Conservation (phyloP, 2,329 filamentous ascomycete genomes). For the Phialemonium atrogriseum region DNA sequence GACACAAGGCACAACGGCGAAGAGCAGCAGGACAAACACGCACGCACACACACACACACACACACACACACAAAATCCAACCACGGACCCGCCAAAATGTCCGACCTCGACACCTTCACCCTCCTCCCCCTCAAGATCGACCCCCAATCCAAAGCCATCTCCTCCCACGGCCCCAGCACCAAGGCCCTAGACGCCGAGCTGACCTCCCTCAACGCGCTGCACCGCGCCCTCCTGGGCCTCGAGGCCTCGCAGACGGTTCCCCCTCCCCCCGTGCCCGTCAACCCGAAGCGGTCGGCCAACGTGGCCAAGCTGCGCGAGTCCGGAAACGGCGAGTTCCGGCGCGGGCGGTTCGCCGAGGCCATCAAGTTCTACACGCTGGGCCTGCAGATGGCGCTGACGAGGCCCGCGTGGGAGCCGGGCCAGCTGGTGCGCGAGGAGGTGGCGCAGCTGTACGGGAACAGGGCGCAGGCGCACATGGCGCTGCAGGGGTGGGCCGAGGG, state of each 20-base stretch:
- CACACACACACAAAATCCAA: neutral
- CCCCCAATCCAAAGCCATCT: constrained; percentile 70
- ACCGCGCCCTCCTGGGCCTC: constrained; percentile 63
- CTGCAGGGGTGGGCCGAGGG: constrained; percentile 76
- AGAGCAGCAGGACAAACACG: no score
- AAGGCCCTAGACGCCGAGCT: constrained; percentile 56
- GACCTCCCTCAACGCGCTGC: constrained; percentile 66
- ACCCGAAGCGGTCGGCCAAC: constrained; percentile 82
- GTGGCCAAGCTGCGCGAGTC: constrained; percentile 86
- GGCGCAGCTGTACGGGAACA: constrained; percentile 70
- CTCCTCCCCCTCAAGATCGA: constrained; percentile 77
- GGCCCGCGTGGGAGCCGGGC: constrained; percentile 83
- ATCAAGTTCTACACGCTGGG: constrained; percentile 77
- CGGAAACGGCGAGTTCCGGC: constrained; percentile 77
- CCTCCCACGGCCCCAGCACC: constrained; percentile 31
- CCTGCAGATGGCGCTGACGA: constrained; percentile 75
- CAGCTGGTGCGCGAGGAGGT: constrained; percentile 81
- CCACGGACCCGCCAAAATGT: constrained; percentile 23
- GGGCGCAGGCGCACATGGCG: constrained; percentile 85
- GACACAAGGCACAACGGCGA: no score
- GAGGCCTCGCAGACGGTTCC: constrained; percentile 58
- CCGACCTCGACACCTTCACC: constrained; percentile 66
- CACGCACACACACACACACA: neutral
- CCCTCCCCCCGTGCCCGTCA: constrained; percentile 81
- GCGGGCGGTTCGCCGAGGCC: constrained; percentile 65